Evolutionary conservation across 2,329 filamentous ascomycete genomes (phyloP), one percentile per base, ranked within the genome.

Genomic region (Ceratocystis ficicola): DNA sequence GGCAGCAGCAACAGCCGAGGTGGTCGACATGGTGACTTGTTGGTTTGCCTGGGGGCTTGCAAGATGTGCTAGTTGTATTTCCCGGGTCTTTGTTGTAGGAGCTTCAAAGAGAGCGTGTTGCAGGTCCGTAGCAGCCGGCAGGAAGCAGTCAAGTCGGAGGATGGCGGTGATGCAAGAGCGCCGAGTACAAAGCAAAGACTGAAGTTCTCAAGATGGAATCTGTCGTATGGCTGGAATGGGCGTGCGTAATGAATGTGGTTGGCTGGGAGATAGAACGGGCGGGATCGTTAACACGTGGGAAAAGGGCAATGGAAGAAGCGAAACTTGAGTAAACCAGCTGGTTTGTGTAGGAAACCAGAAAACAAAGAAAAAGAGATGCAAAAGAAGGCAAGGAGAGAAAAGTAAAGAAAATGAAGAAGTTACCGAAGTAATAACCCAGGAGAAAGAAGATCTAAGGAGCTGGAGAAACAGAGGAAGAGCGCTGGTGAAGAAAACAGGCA

Each of bases 361-460:
- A 66, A 63, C 22, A 46, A 8, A 41, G 36, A 46, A 50, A 22
- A 5, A 8, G 32, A 36, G 32, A 36, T 36, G 32, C 32, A 36
- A 8, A 36, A 36, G 32, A 36, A 36, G 32, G 32, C 32, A 36
- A 28, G 59, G 30, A 41, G 15, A 32, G 28, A 55, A 46, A 64
- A 59, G 50, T 32, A 66, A 55, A 55, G 50, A 65, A 65, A 52
- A 65, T 50, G 66, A 63, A 60, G 59, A 52, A 44, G 50, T 44
- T 63, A 66, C 50, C 60, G 32, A 55, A 64, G 65, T 7, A 15
- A n/a, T 17, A 28, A 12, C 61, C 30, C 48, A 63, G 69, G 68
- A 60, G 48, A 61, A 69, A 41, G 50, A 60, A 64, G 50, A 48
- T 36, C 48, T 36, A 64, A 25, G 44, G 5, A 50, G 63, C 28